These are phyloP conservation scores for Lentinula detonsa DNA, from an alignment of 768 basidiomycete species.

Conservation along the genomic window DNA sequence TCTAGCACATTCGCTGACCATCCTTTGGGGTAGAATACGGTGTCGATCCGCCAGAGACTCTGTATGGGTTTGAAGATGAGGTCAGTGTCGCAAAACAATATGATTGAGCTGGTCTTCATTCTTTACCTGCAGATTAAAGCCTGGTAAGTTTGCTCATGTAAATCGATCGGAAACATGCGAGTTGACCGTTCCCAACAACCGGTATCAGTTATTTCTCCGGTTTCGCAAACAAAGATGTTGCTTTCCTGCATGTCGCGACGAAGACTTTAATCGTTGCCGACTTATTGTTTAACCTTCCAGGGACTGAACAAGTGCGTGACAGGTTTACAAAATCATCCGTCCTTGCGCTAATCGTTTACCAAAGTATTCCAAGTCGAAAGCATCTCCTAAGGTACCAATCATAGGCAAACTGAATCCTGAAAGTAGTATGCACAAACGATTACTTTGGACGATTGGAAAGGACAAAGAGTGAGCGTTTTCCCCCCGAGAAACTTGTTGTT, in stretches of 20 bases:
- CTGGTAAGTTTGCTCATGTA: constrained; percentile 26
- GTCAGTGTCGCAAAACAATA: constrained; percentile 15
- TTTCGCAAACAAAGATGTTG: constrained; percentile 54
- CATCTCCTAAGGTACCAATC: constrained; percentile 16
- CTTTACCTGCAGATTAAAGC: constrained; percentile 36
- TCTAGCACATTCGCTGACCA: neutral
- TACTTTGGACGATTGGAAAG: constrained; percentile 26
- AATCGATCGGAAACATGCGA: neutral
- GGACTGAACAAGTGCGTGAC: constrained; percentile 45
- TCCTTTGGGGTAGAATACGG: constrained; percentile 43
- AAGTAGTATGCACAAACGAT: constrained; percentile 25
- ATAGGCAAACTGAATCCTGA: constrained; percentile 27
- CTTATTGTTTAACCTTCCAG: constrained; percentile 60
- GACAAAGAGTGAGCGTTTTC: constrained; percentile 32
- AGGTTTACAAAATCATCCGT: neutral
- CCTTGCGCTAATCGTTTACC: neutral
- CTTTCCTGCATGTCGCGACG: constrained; percentile 52
- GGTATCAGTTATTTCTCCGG: constrained; percentile 42
- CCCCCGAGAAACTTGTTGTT: neutral
- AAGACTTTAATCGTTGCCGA: constrained; percentile 63
- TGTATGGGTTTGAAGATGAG: constrained; percentile 77
- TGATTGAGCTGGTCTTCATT: neutral
- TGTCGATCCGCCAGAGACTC: constrained; percentile 51
- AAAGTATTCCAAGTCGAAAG: constrained; percentile 35
- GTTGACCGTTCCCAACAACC: neutral